Conservation (phyloP, 2,329 filamentous ascomycete species). For the Botrytis byssoidea region DNA sequence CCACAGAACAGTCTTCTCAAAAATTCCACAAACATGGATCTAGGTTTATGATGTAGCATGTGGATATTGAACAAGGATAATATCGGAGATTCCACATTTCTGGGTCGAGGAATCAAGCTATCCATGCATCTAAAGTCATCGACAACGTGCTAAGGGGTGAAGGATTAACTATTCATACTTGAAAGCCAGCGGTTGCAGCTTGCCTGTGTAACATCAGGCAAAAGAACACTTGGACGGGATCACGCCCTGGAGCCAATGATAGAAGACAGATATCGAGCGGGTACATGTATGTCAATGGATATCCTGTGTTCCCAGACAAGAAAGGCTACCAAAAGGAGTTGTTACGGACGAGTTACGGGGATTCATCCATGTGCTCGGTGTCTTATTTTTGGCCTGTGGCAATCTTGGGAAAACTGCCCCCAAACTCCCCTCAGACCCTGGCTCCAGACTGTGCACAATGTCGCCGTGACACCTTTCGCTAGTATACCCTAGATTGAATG, state of each 20-base stretch:
- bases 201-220: slow-evolving; percentile 9
- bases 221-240: not conserved
- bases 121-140: slow-evolving; percentile 4
- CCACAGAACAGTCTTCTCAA: not conserved
- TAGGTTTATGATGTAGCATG: not conserved
- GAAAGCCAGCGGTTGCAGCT: slow-evolving; percentile 6
- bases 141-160: not conserved
- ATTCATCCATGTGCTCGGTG: not conserved
- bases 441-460: not conserved
- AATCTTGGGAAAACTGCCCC: not conserved
- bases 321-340: not conserved
- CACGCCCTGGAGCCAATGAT: slow-evolving; percentile 4
- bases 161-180: not conserved
- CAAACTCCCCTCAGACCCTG: not conserved
- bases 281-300: not conserved
- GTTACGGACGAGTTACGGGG: not conserved
- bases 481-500: not conserved
- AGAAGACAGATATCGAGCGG: not conserved
- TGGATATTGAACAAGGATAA: not conserved
- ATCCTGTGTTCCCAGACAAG: not conserved
- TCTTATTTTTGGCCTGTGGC: not conserved
- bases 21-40: slow-evolving; percentile 10
- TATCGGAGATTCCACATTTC: slow-evolving; percentile 7
- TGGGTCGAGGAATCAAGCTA: slow-evolving; percentile 4
- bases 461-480: not conserved